Percentiles rank a stretch among this genome's conserved stretches.
Evolutionary conservation across 768 basidiomycete species (phyloP).

Genomic region (Kwoniella heveanensis): DNA sequence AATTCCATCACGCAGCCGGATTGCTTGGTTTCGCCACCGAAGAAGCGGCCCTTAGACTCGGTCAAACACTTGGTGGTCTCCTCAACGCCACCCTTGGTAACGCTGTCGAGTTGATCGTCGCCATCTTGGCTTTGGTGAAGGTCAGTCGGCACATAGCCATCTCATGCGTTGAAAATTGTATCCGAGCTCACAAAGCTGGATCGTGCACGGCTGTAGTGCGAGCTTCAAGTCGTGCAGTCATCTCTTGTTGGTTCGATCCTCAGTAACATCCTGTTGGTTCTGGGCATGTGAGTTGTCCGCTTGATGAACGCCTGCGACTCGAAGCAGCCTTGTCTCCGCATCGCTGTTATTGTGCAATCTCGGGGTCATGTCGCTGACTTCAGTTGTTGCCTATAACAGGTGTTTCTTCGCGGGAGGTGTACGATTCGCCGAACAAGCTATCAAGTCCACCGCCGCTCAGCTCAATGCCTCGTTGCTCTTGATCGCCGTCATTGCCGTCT

Average conservation of each 20-base stretch:
- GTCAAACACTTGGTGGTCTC: constrained; percentile 62
- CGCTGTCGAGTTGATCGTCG: constrained; percentile 63
- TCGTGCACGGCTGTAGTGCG: constrained; percentile 58
- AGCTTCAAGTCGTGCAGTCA: constrained; percentile 63
- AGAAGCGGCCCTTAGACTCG: constrained; percentile 60
- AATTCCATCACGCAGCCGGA: constrained; percentile 52
- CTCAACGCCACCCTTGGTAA: constrained; percentile 64
- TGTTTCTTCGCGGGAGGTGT: constrained; percentile 58
- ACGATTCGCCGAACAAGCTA: constrained; percentile 62
- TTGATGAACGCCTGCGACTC: too few species aligned
- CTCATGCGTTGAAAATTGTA: background rate
- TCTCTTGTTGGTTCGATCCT: constrained; percentile 62
- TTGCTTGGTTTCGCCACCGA: constrained; percentile 63
- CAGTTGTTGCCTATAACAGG: constrained; percentile 19
- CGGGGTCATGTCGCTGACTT: too few species aligned
- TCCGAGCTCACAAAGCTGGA: background rate
- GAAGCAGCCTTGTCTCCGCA: too few species aligned
- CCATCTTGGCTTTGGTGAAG: constrained; percentile 53
- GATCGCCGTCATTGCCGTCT: constrained; percentile 56
- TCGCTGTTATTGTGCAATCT: too few species aligned
- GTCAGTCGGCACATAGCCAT: constrained; percentile 12
- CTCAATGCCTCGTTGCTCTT: constrained; percentile 56
- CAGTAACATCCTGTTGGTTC: constrained; percentile 58
- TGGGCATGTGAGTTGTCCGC: constrained; percentile 56
- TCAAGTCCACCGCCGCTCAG: constrained; percentile 62